Evolutionary conservation across 2,329 filamentous ascomycete species (phyloP).

Genomic region (Calonectria montana): DNA sequence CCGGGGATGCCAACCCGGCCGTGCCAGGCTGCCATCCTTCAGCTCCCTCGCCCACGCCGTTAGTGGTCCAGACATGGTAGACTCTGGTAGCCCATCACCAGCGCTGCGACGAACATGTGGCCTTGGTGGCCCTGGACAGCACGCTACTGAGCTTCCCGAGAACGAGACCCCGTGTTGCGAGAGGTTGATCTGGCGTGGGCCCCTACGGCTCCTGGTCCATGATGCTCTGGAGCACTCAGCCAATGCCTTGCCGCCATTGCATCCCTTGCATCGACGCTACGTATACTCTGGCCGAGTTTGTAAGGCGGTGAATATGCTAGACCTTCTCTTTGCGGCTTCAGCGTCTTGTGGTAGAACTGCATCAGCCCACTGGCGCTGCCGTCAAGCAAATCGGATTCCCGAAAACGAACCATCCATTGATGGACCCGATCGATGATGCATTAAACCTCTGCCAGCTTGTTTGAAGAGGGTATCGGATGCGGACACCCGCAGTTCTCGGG

Average conservation of each 20-base stretch:
- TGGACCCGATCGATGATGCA: conserved; percentile 26
- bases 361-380: not conserved
- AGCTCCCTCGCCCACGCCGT: conserved; percentile 21
- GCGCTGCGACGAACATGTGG: conserved; percentile 37
- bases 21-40: conserved; percentile 15
- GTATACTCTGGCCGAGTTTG: conserved; percentile 16
- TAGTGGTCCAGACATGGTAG: conserved; percentile 36
- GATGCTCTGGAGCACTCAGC: conserved; percentile 3
- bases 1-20: conserved; percentile 38
- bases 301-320: conserved; percentile 42
- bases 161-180: not conserved
- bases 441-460: conserved; percentile 25
- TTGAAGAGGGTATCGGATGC: conserved; percentile 22
- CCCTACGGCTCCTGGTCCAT: conserved; percentile 14
- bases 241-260: conserved; percentile 24
- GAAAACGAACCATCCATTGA: not conserved
- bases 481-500: conserved; percentile 35
- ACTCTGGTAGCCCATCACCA: conserved; percentile 28
- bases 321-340: conserved; percentile 8
- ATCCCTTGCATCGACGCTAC: conserved; percentile 38
- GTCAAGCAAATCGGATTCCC: conserved; percentile 25
- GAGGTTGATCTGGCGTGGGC: conserved; percentile 10
- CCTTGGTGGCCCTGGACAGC: conserved; percentile 19
- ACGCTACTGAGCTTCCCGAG: conserved; percentile 12
- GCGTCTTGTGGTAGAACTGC: not conserved